Evolutionary conservation across 345 rosid species (phyloP), one percentile per base, ranked within the genome.

Genomic region (Salix purpurea): DNA sequence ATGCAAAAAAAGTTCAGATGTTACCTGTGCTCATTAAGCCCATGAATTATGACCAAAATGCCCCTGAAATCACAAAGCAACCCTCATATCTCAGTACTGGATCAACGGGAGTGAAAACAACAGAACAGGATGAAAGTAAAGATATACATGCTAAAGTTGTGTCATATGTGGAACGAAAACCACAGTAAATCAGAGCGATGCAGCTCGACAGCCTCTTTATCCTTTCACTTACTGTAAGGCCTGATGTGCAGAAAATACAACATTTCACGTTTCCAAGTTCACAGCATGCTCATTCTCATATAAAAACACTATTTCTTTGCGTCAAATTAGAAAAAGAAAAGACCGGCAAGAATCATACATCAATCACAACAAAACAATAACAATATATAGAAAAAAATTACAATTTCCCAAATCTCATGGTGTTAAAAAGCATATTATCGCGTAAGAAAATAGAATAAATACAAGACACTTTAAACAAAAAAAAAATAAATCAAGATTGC

Each of bases 11-110:
- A 77, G 44, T 19, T 39, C 64, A 60, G 44, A 28, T 26, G 14
- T 83, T 89, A 96, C 99, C 98, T 86, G 84, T 96, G 99, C 84
- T 96, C 99, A 72, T 96, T 96, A 56, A 96, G 85, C 74, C 99
- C 99, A 28, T 96, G 99, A 32, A 96, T 88, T 26, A 96, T 91
- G 71, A 93, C 81, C 87, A 96, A 80, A 77, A 96, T 93, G 32
- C 92, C 98, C 89, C 99, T 96, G 90, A 15, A 86, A 72, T 46
- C 7, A 84, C 23, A 78, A 10, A 40, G 52, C 7, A 62, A 9
- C 56, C 34, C 62, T 77, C 62, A 10, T 56, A 68, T 58, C 32
- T 62, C 37, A 74, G 74, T 21, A 42, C 28, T 1, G 34, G 72
- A 58, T 2, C 30, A 54, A n/a, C 30, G 21, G 16, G 16, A 66